Base-by-base conservation (phyloP, 257 asterid genomes). In the Penstemon barbatus region DNA sequence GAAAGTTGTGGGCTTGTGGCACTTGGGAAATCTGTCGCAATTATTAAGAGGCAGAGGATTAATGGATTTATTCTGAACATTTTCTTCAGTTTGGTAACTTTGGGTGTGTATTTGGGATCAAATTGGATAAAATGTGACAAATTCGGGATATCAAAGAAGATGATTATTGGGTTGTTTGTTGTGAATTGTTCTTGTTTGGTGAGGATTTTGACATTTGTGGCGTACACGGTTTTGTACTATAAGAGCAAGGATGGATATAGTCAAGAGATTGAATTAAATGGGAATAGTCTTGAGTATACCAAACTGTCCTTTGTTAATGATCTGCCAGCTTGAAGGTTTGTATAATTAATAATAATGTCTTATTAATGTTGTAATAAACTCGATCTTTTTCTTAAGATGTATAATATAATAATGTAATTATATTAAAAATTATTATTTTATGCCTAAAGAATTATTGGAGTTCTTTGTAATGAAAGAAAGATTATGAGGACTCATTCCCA, bases 21-120 rank as follows among this genome's bases (percentile, higher is more conserved):
- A 36, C 40, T 75, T 43, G 76, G 75, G 6, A 75, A 43, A 75
- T 63, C 79, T 58, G 79, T 57, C 3, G 64, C 12, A 11, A 38
- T 63, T 11, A 59, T 74, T 8, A 46, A 56, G 57, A 75, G 57
- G 0, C 60, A 57, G 10, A 70, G 68, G 10, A 19, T 75, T 2
- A 10, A 33, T 65, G 69, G 54, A 0, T 57, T 75, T 56, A 13
- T 75, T 15, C 5, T 70, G 62, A 75, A 70, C 37, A 12, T 75
- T 64, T 33, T 70, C n/a, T 57, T 58, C 1, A 51, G 49, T 69
- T 3, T 58, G 39, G 46, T 70, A 0, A 7, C 50, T 63, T 63
- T 75, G 54, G 63, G 44, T 2, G 61, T 58, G 10, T 74, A 45
- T 69, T 12, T 68, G 5, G 37, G 66, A 7, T 67, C 61, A 6